phyloP scores from a whole-genome alignment of 2,329 filamentous ascomycete genomes.

The Fusarium drepaniforme region DNA sequence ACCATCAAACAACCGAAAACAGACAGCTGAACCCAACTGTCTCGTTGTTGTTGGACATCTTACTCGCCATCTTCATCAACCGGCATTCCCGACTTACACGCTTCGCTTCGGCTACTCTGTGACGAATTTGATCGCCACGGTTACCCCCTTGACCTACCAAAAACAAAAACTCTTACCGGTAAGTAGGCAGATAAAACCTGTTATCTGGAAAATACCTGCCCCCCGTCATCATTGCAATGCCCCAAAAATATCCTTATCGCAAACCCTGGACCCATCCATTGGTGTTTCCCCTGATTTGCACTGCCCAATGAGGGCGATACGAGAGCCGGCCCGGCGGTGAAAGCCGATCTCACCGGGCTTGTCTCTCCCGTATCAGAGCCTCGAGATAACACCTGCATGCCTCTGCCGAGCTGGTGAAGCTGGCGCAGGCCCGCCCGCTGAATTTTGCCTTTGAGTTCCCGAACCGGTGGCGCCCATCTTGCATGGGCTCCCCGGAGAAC shows the following conservation, averaged over 20 bases:
- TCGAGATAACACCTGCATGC: conserved; percentile 33
- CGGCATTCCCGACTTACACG: conserved; percentile 43
- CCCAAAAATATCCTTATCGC: conserved; percentile 32
- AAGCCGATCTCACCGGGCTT: conserved; percentile 35
- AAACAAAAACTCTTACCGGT: conserved; percentile 25
- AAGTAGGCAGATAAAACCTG: conserved; percentile 34
- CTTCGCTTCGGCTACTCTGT: conserved; percentile 19
- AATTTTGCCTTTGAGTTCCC: conserved; percentile 32
- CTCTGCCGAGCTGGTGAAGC: conserved; percentile 25
- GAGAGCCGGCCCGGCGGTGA: conserved; percentile 47
- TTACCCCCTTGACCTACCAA: conserved; percentile 20
- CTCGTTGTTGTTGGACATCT: conserved; percentile 27
- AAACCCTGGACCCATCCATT: conserved; percentile 28
- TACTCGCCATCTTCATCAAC: conserved; percentile 16
- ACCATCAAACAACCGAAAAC: conserved; percentile 14
- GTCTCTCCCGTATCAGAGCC: conserved; percentile 31
- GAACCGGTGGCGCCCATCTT: conserved; percentile 41
- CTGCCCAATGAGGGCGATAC: conserved; percentile 39
- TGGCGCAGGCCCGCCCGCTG: conserved; percentile 26
- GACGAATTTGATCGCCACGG: conserved; percentile 35
- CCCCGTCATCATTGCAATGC: conserved; percentile 21
- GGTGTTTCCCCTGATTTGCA: conserved; percentile 32
- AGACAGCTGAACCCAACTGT: conserved; percentile 17
- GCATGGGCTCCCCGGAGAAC: conserved; percentile 24
- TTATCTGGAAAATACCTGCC: conserved; percentile 33